Conservation (phyloP, 176 grass and related monocot species). For the Areca catechu region DNA sequence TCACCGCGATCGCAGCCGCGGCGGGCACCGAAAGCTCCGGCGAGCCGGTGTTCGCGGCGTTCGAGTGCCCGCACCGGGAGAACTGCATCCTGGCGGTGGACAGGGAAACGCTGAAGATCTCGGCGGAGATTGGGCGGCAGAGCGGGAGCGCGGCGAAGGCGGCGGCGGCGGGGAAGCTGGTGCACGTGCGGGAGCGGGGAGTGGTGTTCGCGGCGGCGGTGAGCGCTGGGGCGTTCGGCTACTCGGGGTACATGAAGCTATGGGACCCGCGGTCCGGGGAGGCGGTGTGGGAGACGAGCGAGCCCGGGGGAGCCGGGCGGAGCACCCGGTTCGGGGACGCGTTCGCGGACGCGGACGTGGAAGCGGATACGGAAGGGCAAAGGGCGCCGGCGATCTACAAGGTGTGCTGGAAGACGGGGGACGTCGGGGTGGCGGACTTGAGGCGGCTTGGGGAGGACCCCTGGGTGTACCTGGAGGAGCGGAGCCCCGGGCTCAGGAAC, state of each 20-base stretch:
- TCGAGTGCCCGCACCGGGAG: conserved; percentile 69
- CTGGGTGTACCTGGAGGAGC: conserved; percentile 63
- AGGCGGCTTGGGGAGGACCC: conserved; percentile 61
- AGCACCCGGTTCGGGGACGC: conserved; percentile 73
- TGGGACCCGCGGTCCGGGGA: conserved; percentile 70
- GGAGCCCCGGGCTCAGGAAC: conserved; percentile 25
- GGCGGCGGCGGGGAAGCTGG: conserved; percentile 34
- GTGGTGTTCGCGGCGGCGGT: conserved; percentile 58
- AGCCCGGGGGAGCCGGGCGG: conserved; percentile 62
- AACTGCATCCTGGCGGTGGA: conserved; percentile 78
- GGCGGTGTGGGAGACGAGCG: conserved; percentile 82
- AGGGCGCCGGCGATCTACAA: conserved; percentile 46
- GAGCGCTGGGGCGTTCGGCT: conserved; percentile 72
- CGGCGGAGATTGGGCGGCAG: conserved; percentile 72
- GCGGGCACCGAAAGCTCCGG: conserved; percentile 16
- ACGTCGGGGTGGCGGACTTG: conserved; percentile 68
- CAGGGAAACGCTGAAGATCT: conserved; percentile 44
- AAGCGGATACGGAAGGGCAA: conserved; percentile 33
- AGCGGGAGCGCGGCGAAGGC: conserved; percentile 73
- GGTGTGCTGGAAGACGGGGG: conserved; percentile 80
- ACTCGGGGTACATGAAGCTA: conserved; percentile 84
- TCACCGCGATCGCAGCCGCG: conserved; percentile 46
- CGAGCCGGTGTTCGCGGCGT: conserved; percentile 51
- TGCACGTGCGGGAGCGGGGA: conserved; percentile 52
- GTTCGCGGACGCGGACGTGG: conserved; percentile 64